Evolutionary conservation across 2,329 filamentous ascomycete genomes (phyloP).

Genomic region (Metarhizium anisopliae): DNA sequence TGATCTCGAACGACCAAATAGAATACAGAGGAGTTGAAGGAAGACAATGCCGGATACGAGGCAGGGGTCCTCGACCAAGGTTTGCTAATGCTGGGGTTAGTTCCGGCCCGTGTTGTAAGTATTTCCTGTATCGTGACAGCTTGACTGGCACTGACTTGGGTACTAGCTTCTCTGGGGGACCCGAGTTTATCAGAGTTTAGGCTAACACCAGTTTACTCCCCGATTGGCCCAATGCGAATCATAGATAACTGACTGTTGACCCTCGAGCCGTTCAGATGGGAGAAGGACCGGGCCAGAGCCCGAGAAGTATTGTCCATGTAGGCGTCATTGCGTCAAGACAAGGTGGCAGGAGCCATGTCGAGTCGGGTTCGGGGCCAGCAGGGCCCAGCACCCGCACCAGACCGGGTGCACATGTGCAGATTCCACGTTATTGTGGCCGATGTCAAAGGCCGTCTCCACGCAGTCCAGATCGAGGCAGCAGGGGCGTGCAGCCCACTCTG

Average conservation of each 20-base stretch:
- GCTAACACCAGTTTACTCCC: not conserved
- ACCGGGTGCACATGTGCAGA: not conserved
- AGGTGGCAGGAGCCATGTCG: not conserved
- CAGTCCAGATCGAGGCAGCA: constrained; percentile 3
- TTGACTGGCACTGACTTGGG: not conserved
- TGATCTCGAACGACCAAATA: not conserved
- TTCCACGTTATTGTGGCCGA: not conserved
- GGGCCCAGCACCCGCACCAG: not conserved
- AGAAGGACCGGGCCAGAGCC: not conserved
- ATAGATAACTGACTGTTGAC: not conserved
- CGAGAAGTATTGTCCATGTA: not conserved
- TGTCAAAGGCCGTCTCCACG: constrained; percentile 3
- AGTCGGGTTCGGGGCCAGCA: not conserved
- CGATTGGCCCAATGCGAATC: not conserved
- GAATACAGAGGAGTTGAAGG: not conserved
- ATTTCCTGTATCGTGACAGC: not conserved
- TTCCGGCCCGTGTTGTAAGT: not conserved
- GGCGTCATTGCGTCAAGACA: not conserved
- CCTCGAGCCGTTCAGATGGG: not conserved
- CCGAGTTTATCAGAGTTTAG: not conserved
- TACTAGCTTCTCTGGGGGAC: not conserved
- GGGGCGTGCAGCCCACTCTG: not conserved
- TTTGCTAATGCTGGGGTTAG: not conserved
- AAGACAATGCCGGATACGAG: not conserved
- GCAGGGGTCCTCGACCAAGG: not conserved